phyloP scores from a whole-genome alignment of 2,329 filamentous ascomycete genomes.

The Rutstroemia sp. region DNA sequence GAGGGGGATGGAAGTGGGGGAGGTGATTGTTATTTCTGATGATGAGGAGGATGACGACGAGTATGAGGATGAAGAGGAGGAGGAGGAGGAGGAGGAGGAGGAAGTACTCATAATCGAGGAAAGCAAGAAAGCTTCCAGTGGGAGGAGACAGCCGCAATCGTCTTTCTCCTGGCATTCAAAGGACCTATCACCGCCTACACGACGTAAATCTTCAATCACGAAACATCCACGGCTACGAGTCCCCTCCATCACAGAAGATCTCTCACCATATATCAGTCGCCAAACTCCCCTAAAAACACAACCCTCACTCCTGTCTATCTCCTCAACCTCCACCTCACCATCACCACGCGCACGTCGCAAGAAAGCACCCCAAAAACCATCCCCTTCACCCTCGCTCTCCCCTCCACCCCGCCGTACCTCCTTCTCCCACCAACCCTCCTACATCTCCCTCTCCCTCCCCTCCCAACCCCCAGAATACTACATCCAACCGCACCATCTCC shows the following conservation, averaged over 20 bases:
- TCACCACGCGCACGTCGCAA: background rate
- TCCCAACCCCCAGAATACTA: background rate
- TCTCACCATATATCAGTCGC: too few species aligned
- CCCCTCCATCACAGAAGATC: too few species aligned
- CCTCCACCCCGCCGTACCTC: background rate
- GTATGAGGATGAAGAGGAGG: background rate
- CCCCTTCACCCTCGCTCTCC: background rate
- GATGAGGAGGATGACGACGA: background rate
- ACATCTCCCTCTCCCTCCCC: background rate
- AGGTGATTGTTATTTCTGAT: background rate
- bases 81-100: too few species aligned
- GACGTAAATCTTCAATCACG: too few species aligned
- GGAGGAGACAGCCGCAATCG: too few species aligned
- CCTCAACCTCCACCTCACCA: background rate
- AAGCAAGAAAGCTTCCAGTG: background rate
- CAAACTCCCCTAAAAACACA: too few species aligned
- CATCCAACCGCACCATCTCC: background rate
- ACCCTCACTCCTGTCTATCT: background rate
- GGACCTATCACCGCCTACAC: too few species aligned
- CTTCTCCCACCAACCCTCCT: background rate
- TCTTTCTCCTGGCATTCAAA: too few species aligned
- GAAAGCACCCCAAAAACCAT: background rate
- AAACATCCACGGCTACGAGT: too few species aligned
- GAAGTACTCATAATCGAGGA: background rate
- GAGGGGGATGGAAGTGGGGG: too few species aligned